Evolutionary conservation across 768 basidiomycete species (phyloP).

Genomic region (Mycena vitilis): DNA sequence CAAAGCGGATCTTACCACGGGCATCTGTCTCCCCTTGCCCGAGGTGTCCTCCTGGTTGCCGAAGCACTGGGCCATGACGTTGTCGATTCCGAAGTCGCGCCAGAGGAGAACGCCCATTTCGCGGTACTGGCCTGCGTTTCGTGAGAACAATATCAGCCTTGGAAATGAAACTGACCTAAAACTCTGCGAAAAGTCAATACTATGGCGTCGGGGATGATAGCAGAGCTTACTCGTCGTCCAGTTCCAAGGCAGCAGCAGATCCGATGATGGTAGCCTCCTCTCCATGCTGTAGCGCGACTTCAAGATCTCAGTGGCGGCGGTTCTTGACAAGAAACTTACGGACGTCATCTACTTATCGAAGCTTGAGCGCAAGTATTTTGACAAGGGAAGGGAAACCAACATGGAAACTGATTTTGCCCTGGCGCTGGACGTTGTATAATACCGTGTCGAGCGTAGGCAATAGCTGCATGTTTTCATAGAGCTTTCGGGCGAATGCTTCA

Average conservation of each 20-base stretch:
- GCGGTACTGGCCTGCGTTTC: conserved; percentile 82
- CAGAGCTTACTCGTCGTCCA: conserved; percentile 79
- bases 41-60: conserved; percentile 84
- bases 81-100: conserved; percentile 83
- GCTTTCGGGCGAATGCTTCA: conserved; percentile 69
- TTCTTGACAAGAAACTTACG: conserved; percentile 56
- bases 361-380: conserved; percentile 15
- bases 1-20: conserved; percentile 68
- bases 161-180: conserved; percentile 61
- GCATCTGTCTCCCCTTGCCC: conserved; percentile 93
- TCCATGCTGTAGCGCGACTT: conserved; percentile 66
- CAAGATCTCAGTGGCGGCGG: conserved; percentile 16
- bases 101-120: conserved; percentile 93
- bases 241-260: conserved; percentile 85
- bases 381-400: conserved; percentile 55
- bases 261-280: conserved; percentile 94
- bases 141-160: conserved; percentile 4
- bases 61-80: conserved; percentile 93
- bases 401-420: conserved; percentile 93
- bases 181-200: conserved; percentile 59
- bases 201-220: background rate
- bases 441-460: conserved; percentile 89
- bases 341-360: conserved; percentile 75
- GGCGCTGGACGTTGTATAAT: conserved; percentile 91
- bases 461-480: conserved; percentile 86